These are phyloP conservation scores for Farysia itapuensis DNA, from an alignment of 1,284 basidiomycete genomes.

Conservation along the genomic window DNA sequence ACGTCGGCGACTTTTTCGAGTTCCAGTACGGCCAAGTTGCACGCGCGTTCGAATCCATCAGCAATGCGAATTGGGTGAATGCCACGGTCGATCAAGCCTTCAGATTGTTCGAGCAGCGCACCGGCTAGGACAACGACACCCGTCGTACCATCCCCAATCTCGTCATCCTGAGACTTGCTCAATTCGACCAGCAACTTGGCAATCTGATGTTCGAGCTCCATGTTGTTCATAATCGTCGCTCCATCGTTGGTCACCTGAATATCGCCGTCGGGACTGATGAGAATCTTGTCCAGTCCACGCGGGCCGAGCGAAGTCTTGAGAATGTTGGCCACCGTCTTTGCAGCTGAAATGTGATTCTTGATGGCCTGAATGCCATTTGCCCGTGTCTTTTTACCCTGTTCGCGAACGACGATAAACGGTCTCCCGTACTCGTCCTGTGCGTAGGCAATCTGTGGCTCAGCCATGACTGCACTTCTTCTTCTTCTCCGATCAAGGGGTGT, in stretches of 20 bases:
- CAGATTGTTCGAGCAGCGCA: constrained; percentile 83
- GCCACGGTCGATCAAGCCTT: constrained; percentile 86
- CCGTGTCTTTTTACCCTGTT: constrained; percentile 92
- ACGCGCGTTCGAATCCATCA: constrained; percentile 95
- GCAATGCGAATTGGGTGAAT: constrained; percentile 98
- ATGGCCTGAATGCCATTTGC: constrained; percentile 93
- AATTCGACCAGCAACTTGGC: constrained; percentile 96
- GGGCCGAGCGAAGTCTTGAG: constrained; percentile 93
- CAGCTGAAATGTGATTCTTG: constrained; percentile 69
- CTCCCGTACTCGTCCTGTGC: constrained; percentile 75
- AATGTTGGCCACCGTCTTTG: constrained; percentile 93
- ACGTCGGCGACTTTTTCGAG: constrained; percentile 90
- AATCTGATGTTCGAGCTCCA: constrained; percentile 92
- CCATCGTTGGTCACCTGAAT: constrained; percentile 99
- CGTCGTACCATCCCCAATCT: constrained; percentile 98
- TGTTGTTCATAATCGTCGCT: constrained; percentile 64
- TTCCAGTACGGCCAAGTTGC: constrained; percentile 81
- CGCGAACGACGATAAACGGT: constrained; percentile 94
- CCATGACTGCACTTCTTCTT: constrained; percentile 39
- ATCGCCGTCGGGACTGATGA: constrained; percentile 96
- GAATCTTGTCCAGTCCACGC: constrained; percentile 96
- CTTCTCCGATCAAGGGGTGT: too few species aligned
- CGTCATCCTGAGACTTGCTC: constrained; percentile 96
- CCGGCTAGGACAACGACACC: constrained; percentile 98
- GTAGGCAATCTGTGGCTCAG: constrained; percentile 56